Base-by-base conservation (phyloP, 257 asterid genomes). In the Thymus mandschuricus region DNA sequence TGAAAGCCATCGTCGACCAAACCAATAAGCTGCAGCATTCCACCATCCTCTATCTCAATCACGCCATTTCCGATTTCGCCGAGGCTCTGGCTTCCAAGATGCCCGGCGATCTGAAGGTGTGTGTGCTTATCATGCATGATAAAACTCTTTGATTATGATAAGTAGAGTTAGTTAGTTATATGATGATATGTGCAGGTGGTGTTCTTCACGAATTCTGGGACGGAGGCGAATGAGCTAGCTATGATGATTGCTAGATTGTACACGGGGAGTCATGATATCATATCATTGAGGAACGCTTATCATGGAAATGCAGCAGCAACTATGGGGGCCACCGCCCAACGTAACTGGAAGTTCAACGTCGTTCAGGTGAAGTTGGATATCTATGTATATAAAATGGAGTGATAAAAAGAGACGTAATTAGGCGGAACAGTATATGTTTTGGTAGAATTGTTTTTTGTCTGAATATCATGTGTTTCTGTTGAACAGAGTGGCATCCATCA, bases 181-280 rank as follows among this genome's bases (percentile, higher is more conserved):
- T 38, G 44, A 38, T 38, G 44, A 41, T 43, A 7, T 43, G 11
- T 35, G 38, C 60, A 90, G 95, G 92, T 87, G 30, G 92, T 84
- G 34, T 90, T 86, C 79, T 88, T 90, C 46, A 90, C 96, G 2
- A 90, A 87, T 77, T 90, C 96, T 3, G 96, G 95, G 59, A 90
- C 96, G 4, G 95, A 87, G 72, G 96, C 96, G 1, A 90, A 90
- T 63, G 95, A 89, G 33, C 57, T 89, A 57, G 96, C 96, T 2
- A 84, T 89, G 81, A 80, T 86, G 89, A 89, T 89, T 89, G 92
- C 96, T 3, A 81, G 90, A 44, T 58, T 89, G 10, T 86, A 89
- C 52, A 86, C 95, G 0, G 91, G 92, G 1, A 66, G 73, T 57
- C 84, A 87, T 35, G 96, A 89, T 66, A 81, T 89, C 8, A 60